Conservation (phyloP, 78 protist genomes). For the Polysphondylium violaceum region DNA sequence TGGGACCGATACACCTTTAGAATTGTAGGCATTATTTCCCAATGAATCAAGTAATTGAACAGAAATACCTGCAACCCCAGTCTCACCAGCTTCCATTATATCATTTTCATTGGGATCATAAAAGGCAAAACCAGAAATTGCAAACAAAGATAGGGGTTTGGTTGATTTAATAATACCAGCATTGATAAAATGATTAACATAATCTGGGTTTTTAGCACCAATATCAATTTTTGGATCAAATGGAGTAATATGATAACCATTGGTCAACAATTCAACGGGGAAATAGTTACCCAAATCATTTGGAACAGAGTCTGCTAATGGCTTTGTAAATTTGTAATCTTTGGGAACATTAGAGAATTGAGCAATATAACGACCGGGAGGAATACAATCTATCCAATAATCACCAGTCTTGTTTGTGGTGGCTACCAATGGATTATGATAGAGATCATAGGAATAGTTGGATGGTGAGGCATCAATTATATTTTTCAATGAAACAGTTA, state of each 20-base stretch:
- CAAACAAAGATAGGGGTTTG: not conserved
- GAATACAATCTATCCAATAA: slow-evolving; percentile 29
- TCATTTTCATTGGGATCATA: slow-evolving; percentile 29
- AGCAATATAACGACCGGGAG: slow-evolving; percentile 39
- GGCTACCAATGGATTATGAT: slow-evolving; percentile 15
- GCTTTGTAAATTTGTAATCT: not conserved
- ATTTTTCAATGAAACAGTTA: not conserved
- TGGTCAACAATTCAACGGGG: not conserved
- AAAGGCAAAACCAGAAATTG: slow-evolving; percentile 28
- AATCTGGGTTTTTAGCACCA: slow-evolving; percentile 19
- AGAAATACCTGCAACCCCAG: not conserved
- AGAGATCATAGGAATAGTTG: not conserved
- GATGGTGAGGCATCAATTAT: not conserved
- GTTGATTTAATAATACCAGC: slow-evolving; percentile 26
- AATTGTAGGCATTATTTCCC: slow-evolving; percentile 14
- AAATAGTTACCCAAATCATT: not conserved
- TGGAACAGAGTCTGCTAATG: not conserved
- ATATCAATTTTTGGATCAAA: slow-evolving; percentile 1
- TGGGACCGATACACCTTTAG: not conserved
- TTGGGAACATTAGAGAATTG: slow-evolving; percentile 1
- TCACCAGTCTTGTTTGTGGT: slow-evolving; percentile 13
- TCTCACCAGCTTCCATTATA: slow-evolving; percentile 16
- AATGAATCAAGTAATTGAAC: not conserved
- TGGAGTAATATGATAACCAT: not conserved
- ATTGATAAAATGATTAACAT: slow-evolving; percentile 1